These are phyloP conservation scores for Paralagenidium karlingii DNA, from an alignment of 352 stramenopile species.

Conservation along the genomic window DNA sequence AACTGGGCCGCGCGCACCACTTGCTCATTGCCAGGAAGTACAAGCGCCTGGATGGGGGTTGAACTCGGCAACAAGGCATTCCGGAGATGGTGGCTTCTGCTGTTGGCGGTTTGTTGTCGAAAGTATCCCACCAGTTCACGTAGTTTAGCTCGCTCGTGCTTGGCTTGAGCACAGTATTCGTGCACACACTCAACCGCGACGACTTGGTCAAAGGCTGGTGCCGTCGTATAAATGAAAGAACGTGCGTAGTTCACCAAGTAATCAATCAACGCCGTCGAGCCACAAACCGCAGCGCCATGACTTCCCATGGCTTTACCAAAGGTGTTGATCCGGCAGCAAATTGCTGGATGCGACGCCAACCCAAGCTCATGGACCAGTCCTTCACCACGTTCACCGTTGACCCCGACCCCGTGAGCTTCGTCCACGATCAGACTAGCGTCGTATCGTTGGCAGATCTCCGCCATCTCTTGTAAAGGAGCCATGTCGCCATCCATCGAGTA, in stretches of 20 bases:
- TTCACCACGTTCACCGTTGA: constrained; percentile 75
- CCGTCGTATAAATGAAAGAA: constrained; percentile 97
- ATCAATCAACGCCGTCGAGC: constrained; percentile 78
- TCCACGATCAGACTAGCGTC: constrained; percentile 91
- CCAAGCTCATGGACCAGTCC: constrained; percentile 48
- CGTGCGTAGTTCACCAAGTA: constrained; percentile 96
- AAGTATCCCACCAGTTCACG: constrained; percentile 73
- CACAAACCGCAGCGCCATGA: constrained; percentile 91
- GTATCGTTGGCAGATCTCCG: constrained; percentile 55
- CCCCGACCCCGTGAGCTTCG: constrained; percentile 91
- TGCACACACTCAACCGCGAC: constrained; percentile 84
- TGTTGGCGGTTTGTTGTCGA: constrained; percentile 24
- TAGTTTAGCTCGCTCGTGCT: constrained; percentile 22
- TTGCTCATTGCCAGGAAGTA: constrained; percentile 85
- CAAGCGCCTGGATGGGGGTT: constrained; percentile 91
- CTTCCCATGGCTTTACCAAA: constrained; percentile 96
- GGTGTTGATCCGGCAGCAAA: constrained; percentile 88
- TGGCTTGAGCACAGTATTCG: constrained; percentile 53
- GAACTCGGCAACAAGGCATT: constrained; percentile 52
- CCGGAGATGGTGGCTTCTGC: too few species aligned
- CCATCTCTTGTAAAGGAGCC: constrained; percentile 81
- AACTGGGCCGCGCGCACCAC: constrained; percentile 69
- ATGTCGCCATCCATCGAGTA: constrained; percentile 98
- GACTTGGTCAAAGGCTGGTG: constrained; percentile 87
- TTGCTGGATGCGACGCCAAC: constrained; percentile 69